Evolutionary conservation across 1,284 basidiomycete species (phyloP).

Genomic region (Irpex sp.): DNA sequence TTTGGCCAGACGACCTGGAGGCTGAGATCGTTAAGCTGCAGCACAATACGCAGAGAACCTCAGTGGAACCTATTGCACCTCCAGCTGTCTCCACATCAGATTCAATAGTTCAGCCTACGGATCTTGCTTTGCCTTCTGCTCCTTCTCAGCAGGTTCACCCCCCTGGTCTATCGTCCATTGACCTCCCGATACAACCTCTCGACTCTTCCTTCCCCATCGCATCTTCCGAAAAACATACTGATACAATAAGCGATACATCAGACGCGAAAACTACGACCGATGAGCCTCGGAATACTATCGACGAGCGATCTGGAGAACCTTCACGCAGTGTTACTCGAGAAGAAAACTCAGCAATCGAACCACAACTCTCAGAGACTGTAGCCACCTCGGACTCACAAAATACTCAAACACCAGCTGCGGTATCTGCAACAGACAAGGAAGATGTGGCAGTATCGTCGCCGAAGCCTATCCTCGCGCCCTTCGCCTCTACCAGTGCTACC

Average conservation of each 20-base stretch:
- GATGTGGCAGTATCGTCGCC: not conserved
- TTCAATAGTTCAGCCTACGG: not conserved
- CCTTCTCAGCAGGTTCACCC: constrained; percentile 23
- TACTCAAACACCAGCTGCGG: not conserved
- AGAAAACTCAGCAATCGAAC: too few species aligned
- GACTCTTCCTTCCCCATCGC: constrained; percentile 11
- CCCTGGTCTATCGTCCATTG: constrained; percentile 12
- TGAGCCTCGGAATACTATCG: not conserved
- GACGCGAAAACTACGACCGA: not conserved
- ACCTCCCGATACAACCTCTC: constrained; percentile 6
- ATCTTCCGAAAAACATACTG: constrained; percentile 11
- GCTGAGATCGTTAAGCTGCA: constrained; percentile 56
- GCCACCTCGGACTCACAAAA: not conserved
- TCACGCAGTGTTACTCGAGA: too few species aligned
- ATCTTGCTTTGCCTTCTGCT: not conserved
- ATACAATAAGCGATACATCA: not conserved
- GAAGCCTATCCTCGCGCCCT: not conserved
- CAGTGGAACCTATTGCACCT: not conserved
- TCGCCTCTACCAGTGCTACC: not conserved
- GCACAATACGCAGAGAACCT: constrained; percentile 12
- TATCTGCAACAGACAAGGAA: not conserved
- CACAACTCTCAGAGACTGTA: too few species aligned
- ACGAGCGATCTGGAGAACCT: too few species aligned
- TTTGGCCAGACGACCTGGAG: constrained; percentile 69
- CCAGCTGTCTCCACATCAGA: not conserved